phyloP scores from a whole-genome alignment of 2,329 filamentous ascomycete genomes.

The Fusarium mexicanum region DNA sequence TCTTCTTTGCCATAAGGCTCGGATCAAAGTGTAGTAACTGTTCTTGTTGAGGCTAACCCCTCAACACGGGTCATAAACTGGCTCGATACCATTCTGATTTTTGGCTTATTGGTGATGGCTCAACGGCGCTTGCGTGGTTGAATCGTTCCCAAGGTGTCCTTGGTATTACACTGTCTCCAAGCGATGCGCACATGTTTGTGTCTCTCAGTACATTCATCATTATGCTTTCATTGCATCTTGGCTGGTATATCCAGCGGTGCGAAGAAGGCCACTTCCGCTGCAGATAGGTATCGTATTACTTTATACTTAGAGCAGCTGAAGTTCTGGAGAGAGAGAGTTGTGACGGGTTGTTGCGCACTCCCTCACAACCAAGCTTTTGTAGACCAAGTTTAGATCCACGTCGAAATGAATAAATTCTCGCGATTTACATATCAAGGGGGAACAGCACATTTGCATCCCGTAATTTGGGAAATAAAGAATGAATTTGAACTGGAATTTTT shows the following conservation, averaged over 20 bases:
- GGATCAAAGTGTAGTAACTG: constrained; percentile 45
- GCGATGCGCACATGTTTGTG: constrained; percentile 23
- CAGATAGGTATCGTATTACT: not conserved
- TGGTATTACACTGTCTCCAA: constrained; percentile 43
- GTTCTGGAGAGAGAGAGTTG: not conserved
- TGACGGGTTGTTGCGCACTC: not conserved
- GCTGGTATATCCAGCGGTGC: constrained; percentile 36
- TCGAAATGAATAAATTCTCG: not conserved
- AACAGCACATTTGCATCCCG: not conserved
- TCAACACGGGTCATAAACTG: constrained; percentile 17
- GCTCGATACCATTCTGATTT: constrained; percentile 25
- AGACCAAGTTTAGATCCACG: too few relatives aligned
- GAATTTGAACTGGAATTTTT: not conserved
- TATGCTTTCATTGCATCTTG: constrained; percentile 37
- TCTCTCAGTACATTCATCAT: not conserved
- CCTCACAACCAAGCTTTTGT: not conserved
- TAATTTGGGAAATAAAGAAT: not conserved
- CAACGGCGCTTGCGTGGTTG: constrained; percentile 31
- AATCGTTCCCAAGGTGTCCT: constrained; percentile 32
- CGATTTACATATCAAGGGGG: not conserved
- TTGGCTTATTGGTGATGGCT: constrained; percentile 26
- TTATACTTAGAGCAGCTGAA: not conserved
- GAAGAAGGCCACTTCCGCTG: constrained; percentile 21
- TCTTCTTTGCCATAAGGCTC: constrained; percentile 38
- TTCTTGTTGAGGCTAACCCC: constrained; percentile 43